Conservation (phyloP, 805 yeast species). For the Pichia heedii region DNA sequence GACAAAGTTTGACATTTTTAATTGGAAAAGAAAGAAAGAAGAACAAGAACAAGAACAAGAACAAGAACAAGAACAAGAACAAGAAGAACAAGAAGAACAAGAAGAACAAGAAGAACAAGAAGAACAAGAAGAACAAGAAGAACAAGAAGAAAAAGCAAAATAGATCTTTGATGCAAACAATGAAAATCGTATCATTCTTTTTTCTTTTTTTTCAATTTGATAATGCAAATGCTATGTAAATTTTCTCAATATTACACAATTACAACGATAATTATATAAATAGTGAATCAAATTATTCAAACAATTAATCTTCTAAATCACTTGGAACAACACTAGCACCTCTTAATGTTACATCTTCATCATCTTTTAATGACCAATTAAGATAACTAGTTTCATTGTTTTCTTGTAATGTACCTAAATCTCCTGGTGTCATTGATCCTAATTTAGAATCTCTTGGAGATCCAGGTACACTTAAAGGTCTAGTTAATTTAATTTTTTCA, state of each 20-base stretch:
- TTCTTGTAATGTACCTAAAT: slow-evolving; percentile 92
- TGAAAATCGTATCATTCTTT: no score
- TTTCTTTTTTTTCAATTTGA: no score
- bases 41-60: neutral
- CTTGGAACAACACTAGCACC: slow-evolving; percentile 32
- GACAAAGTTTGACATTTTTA: slow-evolving; percentile 15
- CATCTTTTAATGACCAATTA: slow-evolving; percentile 41
- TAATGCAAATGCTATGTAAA: no score
- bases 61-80: no score
- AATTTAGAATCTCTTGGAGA: slow-evolving; percentile 68
- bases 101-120: no score
- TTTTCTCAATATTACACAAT: no score
- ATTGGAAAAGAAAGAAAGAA: neutral
- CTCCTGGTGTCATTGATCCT: slow-evolving; percentile 90
- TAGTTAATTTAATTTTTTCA: slow-evolving; percentile 60
- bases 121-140: no score
- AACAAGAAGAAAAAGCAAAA: no score
- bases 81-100: no score
- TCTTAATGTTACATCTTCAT: slow-evolving; percentile 29
- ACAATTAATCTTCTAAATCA: slow-evolving; percentile 10
- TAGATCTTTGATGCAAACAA: no score
- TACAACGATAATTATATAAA: no score
- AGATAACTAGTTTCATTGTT: slow-evolving; percentile 79
- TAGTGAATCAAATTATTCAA: no score
- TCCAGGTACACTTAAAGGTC: slow-evolving; percentile 96